A percentile compares a stretch with the other conserved stretches of the same genome.
These are phyloP conservation scores for Ustilago trichophora DNA, from an alignment of 1,284 basidiomycete species.

Conservation along the genomic window DNA sequence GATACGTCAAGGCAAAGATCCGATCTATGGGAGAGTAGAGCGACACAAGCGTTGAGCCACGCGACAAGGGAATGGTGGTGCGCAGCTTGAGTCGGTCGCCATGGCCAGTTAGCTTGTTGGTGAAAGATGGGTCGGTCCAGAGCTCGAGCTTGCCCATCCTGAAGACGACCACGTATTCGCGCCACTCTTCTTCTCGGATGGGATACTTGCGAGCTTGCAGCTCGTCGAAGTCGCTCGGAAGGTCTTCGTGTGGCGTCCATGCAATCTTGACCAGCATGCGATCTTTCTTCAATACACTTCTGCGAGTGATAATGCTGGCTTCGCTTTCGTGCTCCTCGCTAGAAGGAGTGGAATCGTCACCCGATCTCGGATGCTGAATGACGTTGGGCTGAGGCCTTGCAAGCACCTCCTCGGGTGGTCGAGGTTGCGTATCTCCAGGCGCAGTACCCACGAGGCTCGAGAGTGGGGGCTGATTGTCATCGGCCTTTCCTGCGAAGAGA, in stretches of 20 bases:
- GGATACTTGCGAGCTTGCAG: slow-evolving; percentile 70
- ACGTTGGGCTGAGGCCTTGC: slow-evolving; percentile 40
- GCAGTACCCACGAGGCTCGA: background rate
- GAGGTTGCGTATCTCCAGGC: slow-evolving; percentile 48
- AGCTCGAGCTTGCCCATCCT: slow-evolving; percentile 77
- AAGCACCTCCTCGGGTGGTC: slow-evolving; percentile 55
- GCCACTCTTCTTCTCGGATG: slow-evolving; percentile 76
- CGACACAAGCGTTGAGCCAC: slow-evolving; percentile 74
- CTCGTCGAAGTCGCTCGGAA: slow-evolving; percentile 76
- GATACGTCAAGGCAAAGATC: slow-evolving; percentile 77
- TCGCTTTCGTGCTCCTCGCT: slow-evolving; percentile 14
- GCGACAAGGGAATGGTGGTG: slow-evolving; percentile 76
- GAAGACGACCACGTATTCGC: slow-evolving; percentile 82
- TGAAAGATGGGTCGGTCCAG: slow-evolving; percentile 74
- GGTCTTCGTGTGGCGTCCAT: slow-evolving; percentile 72
- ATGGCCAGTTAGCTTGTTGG: slow-evolving; percentile 44
- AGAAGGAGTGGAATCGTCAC: background rate
- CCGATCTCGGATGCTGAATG: background rate
- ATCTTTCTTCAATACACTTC: slow-evolving; percentile 71
- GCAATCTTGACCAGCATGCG: slow-evolving; percentile 82
- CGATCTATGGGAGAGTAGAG: slow-evolving; percentile 83
- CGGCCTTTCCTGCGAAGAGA: slow-evolving; percentile 33
- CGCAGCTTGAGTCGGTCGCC: slow-evolving; percentile 70
- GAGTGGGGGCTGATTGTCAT: background rate
- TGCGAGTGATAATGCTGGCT: slow-evolving; percentile 36